Base-by-base conservation (phyloP, 2,329 filamentous ascomycete genomes). In the Botrytis medusae region DNA sequence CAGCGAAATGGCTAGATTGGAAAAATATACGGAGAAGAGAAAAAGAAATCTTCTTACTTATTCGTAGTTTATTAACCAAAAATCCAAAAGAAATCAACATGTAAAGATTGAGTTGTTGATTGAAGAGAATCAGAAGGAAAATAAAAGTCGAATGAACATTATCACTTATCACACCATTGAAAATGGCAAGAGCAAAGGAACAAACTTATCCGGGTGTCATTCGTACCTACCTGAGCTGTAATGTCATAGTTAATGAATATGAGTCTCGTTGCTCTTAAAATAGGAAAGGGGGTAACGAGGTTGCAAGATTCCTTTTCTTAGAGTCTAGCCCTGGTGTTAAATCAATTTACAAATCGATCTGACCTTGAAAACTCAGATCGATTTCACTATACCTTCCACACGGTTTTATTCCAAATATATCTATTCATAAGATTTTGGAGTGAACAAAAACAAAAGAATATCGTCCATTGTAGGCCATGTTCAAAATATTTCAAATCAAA, bases 1-100 rank as follows among this genome's bases (percentile, higher is more conserved):
- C 42, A 12, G 29, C 5, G 34, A 42, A 20, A 12, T 29, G 22
- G 1, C 22, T 32, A 42, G 22, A 48, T 22, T 40, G 18, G 34
- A 57, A 22, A 22, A 34, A 34, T 32, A 29, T 20, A 10, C 5
- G 18, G n/a, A 29, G 51, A 29, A 29, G 0, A 42, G 37, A 9
- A 12, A 44, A 16, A 18, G n/a, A n/a, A 20, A 2, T 4, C 6
- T 7, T 16, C 10, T 18, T 16, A 69, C 65, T 59, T 42, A 54
- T 37, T 32, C 42, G 34, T 68, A 44, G 16, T 69, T 42, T 16
- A 22, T 68, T 69, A 69, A 69, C 48, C 65, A 57, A 69, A 69
- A 69, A 32, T 57, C 65, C 37, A 57, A 69, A 64, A 69, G 37
- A 32, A 18, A 32, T 48, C n/a, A 59, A n/a, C 48, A 57, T 25